phyloP scores from a whole-genome alignment of 2,329 filamentous ascomycete genomes.

The Ceratocystis huliohia region DNA sequence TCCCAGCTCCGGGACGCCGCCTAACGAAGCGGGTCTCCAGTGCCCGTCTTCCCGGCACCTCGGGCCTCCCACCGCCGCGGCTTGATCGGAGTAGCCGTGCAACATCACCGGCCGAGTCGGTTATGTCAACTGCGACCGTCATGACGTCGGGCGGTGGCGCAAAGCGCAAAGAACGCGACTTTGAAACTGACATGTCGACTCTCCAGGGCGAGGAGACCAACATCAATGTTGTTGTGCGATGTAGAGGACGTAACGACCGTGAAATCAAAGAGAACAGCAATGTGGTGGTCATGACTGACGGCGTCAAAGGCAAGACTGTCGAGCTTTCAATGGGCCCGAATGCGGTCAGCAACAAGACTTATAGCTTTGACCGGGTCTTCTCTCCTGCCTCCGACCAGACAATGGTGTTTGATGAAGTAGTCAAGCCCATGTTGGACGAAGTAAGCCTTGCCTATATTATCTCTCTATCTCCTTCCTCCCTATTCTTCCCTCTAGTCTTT shows the following conservation, averaged over 20 bases:
- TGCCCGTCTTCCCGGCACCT: slow-evolving; percentile 9
- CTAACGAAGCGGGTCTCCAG: slow-evolving; percentile 19
- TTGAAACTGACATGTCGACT: slow-evolving; percentile 45
- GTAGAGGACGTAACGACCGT: slow-evolving; percentile 80
- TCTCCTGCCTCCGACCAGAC: slow-evolving; percentile 86
- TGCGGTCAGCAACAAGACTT: slow-evolving; percentile 88
- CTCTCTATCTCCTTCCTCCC: neutral
- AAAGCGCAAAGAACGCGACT: slow-evolving; percentile 82
- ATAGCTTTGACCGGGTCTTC: slow-evolving; percentile 94
- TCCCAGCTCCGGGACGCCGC: slow-evolving; percentile 16
- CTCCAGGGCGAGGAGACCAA: slow-evolving; percentile 70
- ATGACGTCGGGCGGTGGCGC: slow-evolving; percentile 40
- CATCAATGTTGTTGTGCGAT: slow-evolving; percentile 94
- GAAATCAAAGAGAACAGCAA: slow-evolving; percentile 91
- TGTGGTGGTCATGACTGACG: slow-evolving; percentile 77
- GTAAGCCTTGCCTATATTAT: slow-evolving; percentile 36
- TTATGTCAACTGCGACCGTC: slow-evolving; percentile 37
- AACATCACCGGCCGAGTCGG: slow-evolving; percentile 57
- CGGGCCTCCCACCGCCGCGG: neutral
- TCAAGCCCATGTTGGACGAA: slow-evolving; percentile 84
- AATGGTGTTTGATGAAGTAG: slow-evolving; percentile 92
- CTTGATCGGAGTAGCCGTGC: slow-evolving; percentile 30
- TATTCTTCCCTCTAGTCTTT: neutral
- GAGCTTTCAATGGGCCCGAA: slow-evolving; percentile 86
- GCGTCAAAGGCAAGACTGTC: slow-evolving; percentile 72